A percentile compares a stretch with the other conserved stretches of the same genome.
These are phyloP conservation scores for Roridomyces roridus DNA, from an alignment of 768 basidiomycete genomes.

Conservation along the genomic window DNA sequence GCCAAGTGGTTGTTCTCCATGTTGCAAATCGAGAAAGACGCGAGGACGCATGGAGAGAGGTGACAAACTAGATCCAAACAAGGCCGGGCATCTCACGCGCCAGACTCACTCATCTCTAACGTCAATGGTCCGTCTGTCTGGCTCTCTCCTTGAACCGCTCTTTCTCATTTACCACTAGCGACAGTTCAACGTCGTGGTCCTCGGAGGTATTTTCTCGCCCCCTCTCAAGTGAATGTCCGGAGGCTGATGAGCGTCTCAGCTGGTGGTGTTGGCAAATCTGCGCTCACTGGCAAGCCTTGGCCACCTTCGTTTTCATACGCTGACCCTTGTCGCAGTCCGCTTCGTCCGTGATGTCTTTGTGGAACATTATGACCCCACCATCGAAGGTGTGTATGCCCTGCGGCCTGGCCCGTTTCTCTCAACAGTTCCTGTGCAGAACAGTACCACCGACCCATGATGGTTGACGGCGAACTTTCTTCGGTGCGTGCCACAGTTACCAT, in stretches of 20 bases:
- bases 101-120: too few species aligned
- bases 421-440: slow-evolving; percentile 55
- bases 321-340: slow-evolving; percentile 50
- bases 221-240: slow-evolving; percentile 3
- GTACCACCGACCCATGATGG: slow-evolving; percentile 67
- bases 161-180: slow-evolving; percentile 45
- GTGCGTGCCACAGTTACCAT: slow-evolving; percentile 46
- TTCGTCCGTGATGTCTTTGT: slow-evolving; percentile 77
- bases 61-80: too few species aligned
- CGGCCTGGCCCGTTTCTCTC: not conserved
- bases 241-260: slow-evolving; percentile 46
- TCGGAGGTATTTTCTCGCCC: slow-evolving; percentile 65
- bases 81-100: not conserved
- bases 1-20: slow-evolving; percentile 57
- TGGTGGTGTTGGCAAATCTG: slow-evolving; percentile 90
- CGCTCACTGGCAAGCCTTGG: slow-evolving; percentile 60
- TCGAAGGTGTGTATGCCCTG: slow-evolving; percentile 63
- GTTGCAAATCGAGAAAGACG: slow-evolving; percentile 71
- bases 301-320: not conserved
- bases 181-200: slow-evolving; percentile 78
- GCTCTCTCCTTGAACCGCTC: slow-evolving; percentile 2
- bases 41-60: slow-evolving; percentile 46
- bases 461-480: slow-evolving; percentile 67
- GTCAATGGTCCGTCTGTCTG: slow-evolving; percentile 17
- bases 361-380: slow-evolving; percentile 83